A percentile compares a stretch with the other conserved stretches of the same genome.
These are phyloP conservation scores for Brassica balearica DNA, from an alignment of 441 rosid genomes.

Conservation along the genomic window DNA sequence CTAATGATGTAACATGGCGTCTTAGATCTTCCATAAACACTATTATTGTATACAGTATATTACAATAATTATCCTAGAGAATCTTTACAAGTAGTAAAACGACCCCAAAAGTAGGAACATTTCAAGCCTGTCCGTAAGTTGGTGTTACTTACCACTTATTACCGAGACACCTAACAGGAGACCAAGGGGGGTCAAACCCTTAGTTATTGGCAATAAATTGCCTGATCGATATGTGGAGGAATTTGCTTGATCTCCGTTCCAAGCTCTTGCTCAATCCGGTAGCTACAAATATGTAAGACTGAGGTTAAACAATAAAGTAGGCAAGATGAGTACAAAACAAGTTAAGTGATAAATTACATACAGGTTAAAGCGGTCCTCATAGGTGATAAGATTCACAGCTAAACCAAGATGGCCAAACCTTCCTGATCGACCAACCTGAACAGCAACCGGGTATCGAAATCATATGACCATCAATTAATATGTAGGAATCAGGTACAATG, in stretches of 20 bases:
- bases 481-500: slow-evolving; percentile 17
- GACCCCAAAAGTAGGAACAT: slow-evolving; percentile 20
- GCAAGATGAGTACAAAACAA: slow-evolving; percentile 21
- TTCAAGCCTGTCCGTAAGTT: slow-evolving; percentile 5
- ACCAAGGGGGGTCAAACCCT: slow-evolving; percentile 22
- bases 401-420: slow-evolving; percentile 99
- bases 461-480: slow-evolving; percentile 14
- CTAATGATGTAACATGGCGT: background rate
- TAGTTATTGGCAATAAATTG: slow-evolving; percentile 83
- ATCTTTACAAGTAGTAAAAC: slow-evolving; percentile 1
- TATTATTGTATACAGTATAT: background rate
- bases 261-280: slow-evolving; percentile 99
- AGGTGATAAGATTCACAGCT: slow-evolving; percentile 97
- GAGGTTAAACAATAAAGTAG: slow-evolving; percentile 11
- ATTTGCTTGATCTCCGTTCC: slow-evolving; percentile 99
- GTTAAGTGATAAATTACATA: slow-evolving; percentile 42
- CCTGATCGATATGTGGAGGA: slow-evolving; percentile 97
- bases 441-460: slow-evolving; percentile 18
- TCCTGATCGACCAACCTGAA: slow-evolving; percentile 98
- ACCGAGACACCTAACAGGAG: slow-evolving; percentile 34
- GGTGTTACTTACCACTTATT: slow-evolving; percentile 36
- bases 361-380: slow-evolving; percentile 98
- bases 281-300: slow-evolving; percentile 55
- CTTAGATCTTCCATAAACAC: slow-evolving; percentile 19
- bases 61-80: background rate